These are phyloP conservation scores for Agrostemma githago DNA, from an alignment of 148 eudicot species.

Conservation along the genomic window DNA sequence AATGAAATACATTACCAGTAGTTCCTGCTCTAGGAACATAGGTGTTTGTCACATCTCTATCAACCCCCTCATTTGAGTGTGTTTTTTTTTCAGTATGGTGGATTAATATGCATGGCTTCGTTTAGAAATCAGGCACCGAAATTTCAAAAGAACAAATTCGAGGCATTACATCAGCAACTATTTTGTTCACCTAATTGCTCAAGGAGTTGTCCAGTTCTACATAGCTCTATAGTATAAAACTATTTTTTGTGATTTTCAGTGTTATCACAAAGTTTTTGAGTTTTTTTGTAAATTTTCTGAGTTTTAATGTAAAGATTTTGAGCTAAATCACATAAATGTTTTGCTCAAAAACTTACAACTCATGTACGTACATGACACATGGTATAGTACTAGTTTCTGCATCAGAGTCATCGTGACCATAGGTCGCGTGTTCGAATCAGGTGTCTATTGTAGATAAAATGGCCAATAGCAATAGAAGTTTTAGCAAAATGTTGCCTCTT, in stretches of 20 bases:
- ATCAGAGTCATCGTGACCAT: too few species aligned
- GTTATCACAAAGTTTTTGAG: too few species aligned
- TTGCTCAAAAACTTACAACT: too few species aligned
- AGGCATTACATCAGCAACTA: neutral
- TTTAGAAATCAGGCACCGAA: neutral
- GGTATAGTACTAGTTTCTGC: too few species aligned
- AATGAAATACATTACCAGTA: neutral
- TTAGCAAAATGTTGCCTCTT: neutral
- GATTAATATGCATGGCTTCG: slow-evolving; percentile 4
- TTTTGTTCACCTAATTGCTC: neutral
- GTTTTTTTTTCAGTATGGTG: neutral
- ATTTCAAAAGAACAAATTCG: neutral
- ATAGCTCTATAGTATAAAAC: too few species aligned
- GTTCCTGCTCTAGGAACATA: neutral
- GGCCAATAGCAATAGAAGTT: neutral
- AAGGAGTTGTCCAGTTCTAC: neutral
- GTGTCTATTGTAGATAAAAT: too few species aligned
- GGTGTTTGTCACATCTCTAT: neutral
- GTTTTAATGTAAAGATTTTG: too few species aligned
- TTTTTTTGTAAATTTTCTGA: too few species aligned
- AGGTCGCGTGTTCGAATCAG: too few species aligned
- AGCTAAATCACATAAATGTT: too few species aligned
- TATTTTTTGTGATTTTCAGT: too few species aligned
- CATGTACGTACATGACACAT: too few species aligned
- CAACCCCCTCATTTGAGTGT: neutral